Base-by-base conservation (phyloP, 1,284 basidiomycete species). In the Xerocomus amazonicus region DNA sequence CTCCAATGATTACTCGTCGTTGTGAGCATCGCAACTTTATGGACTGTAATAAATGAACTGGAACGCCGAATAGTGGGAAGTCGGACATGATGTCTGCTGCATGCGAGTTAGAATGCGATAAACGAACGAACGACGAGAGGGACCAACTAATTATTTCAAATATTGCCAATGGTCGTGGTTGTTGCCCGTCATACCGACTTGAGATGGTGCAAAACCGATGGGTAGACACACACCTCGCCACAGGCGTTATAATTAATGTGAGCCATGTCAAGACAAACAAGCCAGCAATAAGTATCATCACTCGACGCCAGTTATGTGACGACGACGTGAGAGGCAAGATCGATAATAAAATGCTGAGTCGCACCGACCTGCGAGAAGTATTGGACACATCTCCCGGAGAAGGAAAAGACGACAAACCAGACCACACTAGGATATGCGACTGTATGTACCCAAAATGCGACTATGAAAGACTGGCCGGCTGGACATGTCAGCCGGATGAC, bases 21-120 rank as follows among this genome's bases (percentile, higher is more conserved):
- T 47, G 52, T 14, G 37, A 48, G 17, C 13, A 42, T 8, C 37
- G 41, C 29, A 62, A 40, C 17, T 51, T 53, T 17, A 48, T 27
- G 38, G 51, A 47, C 45, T 47, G 55, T 19, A 60, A 35, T 3
- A 45, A 39, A 31, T 45, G 16, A 5, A 62, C 43, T 12, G 57
- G 43, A 41, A 66, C 35, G 43, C 23, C 3, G 10, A 58, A 40
- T 9, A 60, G 36, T n/a, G 40, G 50, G 6, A 26, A 39, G 33
- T 60, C 63, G 7, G 59, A 62, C 12, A 62, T 14, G 7, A 63
- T 33, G 17, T 63, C 52, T n/a, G 37, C 62, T 63, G 34, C 43
- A 3, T 28, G 13, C 50, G 9, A 43, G 27, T 61, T 35, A 43
- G 47, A 34, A 43, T 29, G 14, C 26, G 33, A 3, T 17, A 23